Conservation (phyloP, 1,284 basidiomycete genomes). For the Binderoboletus segoi region DNA sequence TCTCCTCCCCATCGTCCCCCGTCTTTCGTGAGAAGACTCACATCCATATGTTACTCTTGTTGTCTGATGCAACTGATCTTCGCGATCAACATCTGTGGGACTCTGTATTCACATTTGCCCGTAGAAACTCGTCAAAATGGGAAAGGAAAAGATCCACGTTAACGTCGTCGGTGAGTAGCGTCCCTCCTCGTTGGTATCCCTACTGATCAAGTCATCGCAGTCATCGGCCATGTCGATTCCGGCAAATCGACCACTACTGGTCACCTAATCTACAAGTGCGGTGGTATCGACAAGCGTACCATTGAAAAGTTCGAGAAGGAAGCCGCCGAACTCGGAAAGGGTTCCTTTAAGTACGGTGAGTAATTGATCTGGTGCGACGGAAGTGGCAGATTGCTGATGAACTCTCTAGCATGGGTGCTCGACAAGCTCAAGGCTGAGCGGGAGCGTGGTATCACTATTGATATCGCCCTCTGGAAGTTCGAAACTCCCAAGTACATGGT, state of each 20-base stretch:
- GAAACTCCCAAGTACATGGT: slow-evolving; percentile 94
- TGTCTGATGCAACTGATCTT: slow-evolving; percentile 28
- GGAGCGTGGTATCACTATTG: slow-evolving; percentile 99
- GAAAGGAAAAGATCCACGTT: slow-evolving; percentile 88
- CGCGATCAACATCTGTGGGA: slow-evolving; percentile 27
- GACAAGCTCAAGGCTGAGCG: slow-evolving; percentile 99
- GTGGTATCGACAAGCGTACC: slow-evolving; percentile 99
- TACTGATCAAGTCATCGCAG: slow-evolving; percentile 51
- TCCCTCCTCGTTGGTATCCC: slow-evolving; percentile 2
- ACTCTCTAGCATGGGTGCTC: slow-evolving; percentile 88
- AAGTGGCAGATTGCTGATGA: slow-evolving; percentile 24
- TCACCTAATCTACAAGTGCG: slow-evolving; percentile 99
- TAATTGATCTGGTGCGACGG: slow-evolving; percentile 27
- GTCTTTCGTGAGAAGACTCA: not conserved
- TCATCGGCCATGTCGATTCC: slow-evolving; percentile 97
- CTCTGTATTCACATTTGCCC: slow-evolving; percentile 28
- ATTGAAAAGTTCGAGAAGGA: slow-evolving; percentile 99
- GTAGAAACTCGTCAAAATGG: slow-evolving; percentile 72
- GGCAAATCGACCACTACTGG: slow-evolving; percentile 99
- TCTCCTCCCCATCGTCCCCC: slow-evolving; percentile 1
- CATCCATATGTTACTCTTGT: slow-evolving; percentile 18
- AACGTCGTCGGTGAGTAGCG: slow-evolving; percentile 84
- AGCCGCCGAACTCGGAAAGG: slow-evolving; percentile 99
- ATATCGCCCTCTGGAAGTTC: slow-evolving; percentile 99
- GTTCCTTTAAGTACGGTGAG: slow-evolving; percentile 98